Percentiles rank a stretch among this genome's conserved stretches.
These are phyloP conservation scores for Kurtzmaniella quercitrusa DNA, from an alignment of 1,139 yeast species.

Conservation along the genomic window DNA sequence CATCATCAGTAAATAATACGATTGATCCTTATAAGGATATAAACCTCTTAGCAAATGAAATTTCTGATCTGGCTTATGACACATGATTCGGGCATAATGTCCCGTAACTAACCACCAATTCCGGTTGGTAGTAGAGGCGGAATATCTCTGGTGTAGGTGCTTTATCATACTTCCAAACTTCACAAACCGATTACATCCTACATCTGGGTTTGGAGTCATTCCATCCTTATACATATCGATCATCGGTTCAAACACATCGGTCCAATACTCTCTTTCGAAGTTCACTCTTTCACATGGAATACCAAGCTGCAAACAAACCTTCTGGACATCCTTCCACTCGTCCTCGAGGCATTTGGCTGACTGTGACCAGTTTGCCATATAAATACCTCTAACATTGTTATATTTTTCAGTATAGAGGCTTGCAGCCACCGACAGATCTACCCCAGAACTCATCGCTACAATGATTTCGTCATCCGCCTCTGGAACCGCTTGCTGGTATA, in stretches of 20 bases:
- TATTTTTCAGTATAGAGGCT: conserved; percentile 54
- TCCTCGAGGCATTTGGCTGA: conserved; percentile 70
- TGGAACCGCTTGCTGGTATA: conserved; percentile 43
- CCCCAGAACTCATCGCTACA: conserved; percentile 96
- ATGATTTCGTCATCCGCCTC: conserved; percentile 53
- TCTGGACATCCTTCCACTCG: conserved; percentile 84
- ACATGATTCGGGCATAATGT: conserved; percentile 72
- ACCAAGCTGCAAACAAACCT: conserved; percentile 53
- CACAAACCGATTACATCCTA: conserved; percentile 77
- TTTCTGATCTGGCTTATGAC: conserved; percentile 22
- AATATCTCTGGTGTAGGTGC: conserved; percentile 39
- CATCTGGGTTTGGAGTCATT: conserved; percentile 91
- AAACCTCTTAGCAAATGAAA: conserved; percentile 55
- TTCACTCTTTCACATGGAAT: conserved; percentile 75
- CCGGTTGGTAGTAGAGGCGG: conserved; percentile 12
- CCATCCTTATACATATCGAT: conserved; percentile 66
- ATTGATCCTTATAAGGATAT: conserved; percentile 75
- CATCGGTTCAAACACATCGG: conserved; percentile 90
- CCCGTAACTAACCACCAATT: conserved; percentile 92
- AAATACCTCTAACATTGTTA: conserved; percentile 67
- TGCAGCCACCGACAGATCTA: conserved; percentile 90
- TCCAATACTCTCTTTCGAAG: conserved; percentile 91
- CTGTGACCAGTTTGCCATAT: conserved; percentile 91
- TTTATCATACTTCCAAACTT: conserved; percentile 79
- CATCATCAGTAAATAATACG: conserved; percentile 79